These are phyloP conservation scores for Rutstroemia sp. DNA, from an alignment of 2,329 filamentous ascomycete genomes.

Conservation along the genomic window DNA sequence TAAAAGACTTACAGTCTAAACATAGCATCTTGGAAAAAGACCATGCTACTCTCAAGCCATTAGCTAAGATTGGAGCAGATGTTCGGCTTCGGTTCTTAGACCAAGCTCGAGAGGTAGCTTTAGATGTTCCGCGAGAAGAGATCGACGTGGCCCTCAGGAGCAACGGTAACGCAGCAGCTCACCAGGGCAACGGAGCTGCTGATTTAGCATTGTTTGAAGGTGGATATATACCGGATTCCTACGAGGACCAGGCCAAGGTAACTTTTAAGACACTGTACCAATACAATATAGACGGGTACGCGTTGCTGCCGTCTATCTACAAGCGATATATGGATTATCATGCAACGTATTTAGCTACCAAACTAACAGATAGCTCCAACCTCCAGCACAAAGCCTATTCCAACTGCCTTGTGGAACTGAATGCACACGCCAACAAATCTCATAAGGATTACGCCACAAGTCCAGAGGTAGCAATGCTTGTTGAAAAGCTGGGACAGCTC, in stretches of 20 bases:
- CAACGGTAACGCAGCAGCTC: slow-evolving; percentile 7
- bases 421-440: too few relatives aligned
- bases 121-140: neutral
- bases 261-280: neutral
- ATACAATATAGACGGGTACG: neutral
- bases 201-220: slow-evolving; percentile 1
- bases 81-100: slow-evolving; percentile 3
- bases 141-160: neutral
- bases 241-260: neutral
- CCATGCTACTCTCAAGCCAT: neutral
- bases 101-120: neutral
- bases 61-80: slow-evolving; percentile 7
- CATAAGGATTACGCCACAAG: too few relatives aligned
- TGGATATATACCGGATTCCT: neutral
- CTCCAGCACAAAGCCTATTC: neutral
- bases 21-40: neutral
- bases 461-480: neutral
- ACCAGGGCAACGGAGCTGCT: neutral
- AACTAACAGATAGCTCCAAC: neutral
- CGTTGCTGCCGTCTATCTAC: too few relatives aligned
- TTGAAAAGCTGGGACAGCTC: neutral
- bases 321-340: neutral
- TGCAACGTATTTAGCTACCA: neutral
- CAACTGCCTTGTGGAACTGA: neutral
- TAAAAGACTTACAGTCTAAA: too few relatives aligned